Evolutionary conservation across 2,329 filamentous ascomycete genomes (phyloP), one percentile per base, ranked within the genome.

Genomic region (Whalleya microplaca): DNA sequence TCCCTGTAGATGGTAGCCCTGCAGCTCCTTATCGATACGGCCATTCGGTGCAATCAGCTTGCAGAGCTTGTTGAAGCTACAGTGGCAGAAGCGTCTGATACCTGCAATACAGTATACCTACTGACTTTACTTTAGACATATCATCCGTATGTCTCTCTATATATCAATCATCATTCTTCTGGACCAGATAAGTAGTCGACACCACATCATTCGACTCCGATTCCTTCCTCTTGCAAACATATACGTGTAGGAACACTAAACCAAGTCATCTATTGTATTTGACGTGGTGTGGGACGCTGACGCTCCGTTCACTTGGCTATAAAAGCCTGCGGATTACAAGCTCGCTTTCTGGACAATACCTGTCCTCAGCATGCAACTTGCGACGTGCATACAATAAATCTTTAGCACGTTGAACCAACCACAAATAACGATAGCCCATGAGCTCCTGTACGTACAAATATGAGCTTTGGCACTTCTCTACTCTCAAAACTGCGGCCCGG

Each of bases 401-500:
- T 37, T 37, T 29, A 29, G 12, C 27, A 29, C 27, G 27, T 29
- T 29, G 27, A n/a, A n/a, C n/a, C n/a, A n/a, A n/a, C n/a, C n/a
- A n/a, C n/a, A n/a, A n/a, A n/a, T n/a, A n/a, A n/a, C n/a, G n/a
- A n/a, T n/a, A n/a, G n/a, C 32, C 14, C 32, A 14, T 3, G 32
- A 37, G 32, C 14, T 37, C 32, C 10, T 14, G 27, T 21, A 41
- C 20, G 32, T 41, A 53, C n/a, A 45, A 51, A n/a, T 32, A 71
- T 71, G 67, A 68, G 59, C 52, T 66, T 66, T 47, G 62, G 65
- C 8, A 55, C 55, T 51, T 62, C 62, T 29, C 53, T 70, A 3
- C 56, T 72, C 21, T 64, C 69, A 10, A 69, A 65, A 46, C 48
- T 70, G n/a, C 60, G 67, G 19, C 53, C 68, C 29, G 59, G 62